Percentiles rank a stretch among this genome's conserved stretches.
phyloP scores from a whole-genome alignment of 805 yeast genomes.

The Candida arabinofermentans region DNA sequence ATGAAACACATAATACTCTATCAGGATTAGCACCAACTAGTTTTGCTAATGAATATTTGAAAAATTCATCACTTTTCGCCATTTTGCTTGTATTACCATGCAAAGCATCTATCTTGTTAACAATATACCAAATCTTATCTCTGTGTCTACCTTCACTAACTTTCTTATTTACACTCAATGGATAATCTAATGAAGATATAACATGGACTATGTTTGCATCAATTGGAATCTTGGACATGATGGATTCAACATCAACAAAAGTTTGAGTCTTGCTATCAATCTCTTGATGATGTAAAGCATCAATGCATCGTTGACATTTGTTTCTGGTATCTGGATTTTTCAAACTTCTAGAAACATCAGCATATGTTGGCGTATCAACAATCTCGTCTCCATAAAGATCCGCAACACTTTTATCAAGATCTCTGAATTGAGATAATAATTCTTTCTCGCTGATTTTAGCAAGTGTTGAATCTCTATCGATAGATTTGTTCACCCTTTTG shows the following conservation, averaged over 20 bases:
- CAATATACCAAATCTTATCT: conserved; percentile 35
- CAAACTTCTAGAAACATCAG: conserved; percentile 1
- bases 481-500: not conserved
- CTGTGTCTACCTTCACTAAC: conserved; percentile 35
- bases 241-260: conserved; percentile 27
- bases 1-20: conserved; percentile 47
- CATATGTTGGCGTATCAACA: conserved; percentile 5
- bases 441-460: conserved; percentile 7
- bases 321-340: conserved; percentile 11
- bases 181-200: conserved; percentile 68
- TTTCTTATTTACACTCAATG: conserved; percentile 46
- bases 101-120: conserved; percentile 39
- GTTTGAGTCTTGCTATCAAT: conserved; percentile 35
- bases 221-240: conserved; percentile 37
- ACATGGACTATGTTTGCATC: conserved; percentile 52
- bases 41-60: conserved; percentile 27
- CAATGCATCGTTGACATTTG: conserved; percentile 55
- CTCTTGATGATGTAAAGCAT: conserved; percentile 42
- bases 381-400: not conserved
- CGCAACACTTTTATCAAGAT: conserved; percentile 2
- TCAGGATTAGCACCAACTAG: conserved; percentile 27
- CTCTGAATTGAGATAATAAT: conserved; percentile 7
- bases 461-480: not conserved
- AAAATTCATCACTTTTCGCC: conserved; percentile 26
- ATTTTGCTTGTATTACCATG: conserved; percentile 19